Evolutionary conservation across 1,284 basidiomycete genomes (phyloP), one percentile per base, ranked within the genome.

Genomic region (Coniophora puteana): DNA sequence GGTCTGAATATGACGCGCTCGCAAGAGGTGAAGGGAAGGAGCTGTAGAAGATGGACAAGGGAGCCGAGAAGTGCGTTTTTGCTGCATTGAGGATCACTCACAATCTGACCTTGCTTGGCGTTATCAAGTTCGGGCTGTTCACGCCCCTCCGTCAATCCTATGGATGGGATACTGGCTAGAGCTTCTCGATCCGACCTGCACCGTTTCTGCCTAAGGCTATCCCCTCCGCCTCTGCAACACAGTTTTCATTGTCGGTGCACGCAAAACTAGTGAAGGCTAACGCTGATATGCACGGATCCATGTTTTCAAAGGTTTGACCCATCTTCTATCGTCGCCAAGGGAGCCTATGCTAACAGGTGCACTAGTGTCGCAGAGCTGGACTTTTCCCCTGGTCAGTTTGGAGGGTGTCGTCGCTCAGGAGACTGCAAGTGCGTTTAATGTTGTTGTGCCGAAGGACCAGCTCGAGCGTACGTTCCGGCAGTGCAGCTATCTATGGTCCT

Each of bases 91-190:
- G n/a, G n/a, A n/a, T n/a, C n/a, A n/a, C n/a, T n/a, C n/a, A n/a
- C n/a, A n/a, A n/a, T n/a, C n/a, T n/a, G n/a, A n/a, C n/a, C n/a
- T n/a, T n/a, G n/a, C n/a, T n/a, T n/a, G n/a, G n/a, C n/a, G n/a
- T n/a, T 27, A 29, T 10, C 13, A 22, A 87, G 55, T 93, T 81
- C 52, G 66, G 72, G 1, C 57, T 81, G 4, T 87, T 92, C 49
- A 43, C 87, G 5, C 83, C 86, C 0, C 60, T 93, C 25, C 83
- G 91, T 58, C 73, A 72, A n/a, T n/a, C n/a, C 65, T 93, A n/a
- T 93, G 91, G 90, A 68, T 88, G 58, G 85, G 80, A 6, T 93
- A 93, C 59, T 89, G 92, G 78, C 82, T 84, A 2, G 90, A 93
- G 55, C 68, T 93, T 12, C 70, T 93, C 6, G 74, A n/a, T n/a